Evolutionary conservation across 2,329 filamentous ascomycete genomes (phyloP), one percentile per base, ranked within the genome.

Genomic region (Periconia macrospinosa): DNA sequence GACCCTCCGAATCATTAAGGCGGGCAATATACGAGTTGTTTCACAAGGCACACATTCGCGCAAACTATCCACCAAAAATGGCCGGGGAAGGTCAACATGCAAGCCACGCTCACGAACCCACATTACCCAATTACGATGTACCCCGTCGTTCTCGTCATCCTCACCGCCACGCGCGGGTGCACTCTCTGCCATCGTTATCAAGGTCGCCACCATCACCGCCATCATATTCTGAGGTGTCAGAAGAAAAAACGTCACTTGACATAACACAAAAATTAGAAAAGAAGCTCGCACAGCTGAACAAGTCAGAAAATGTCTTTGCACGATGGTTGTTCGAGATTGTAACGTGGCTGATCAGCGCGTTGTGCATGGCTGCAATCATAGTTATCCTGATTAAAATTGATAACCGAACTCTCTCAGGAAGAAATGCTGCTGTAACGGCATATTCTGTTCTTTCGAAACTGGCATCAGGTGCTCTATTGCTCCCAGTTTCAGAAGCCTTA

Each of bases 341-440:
- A 20, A 60, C 55, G 17, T 60, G 58, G 58, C 14, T 41, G 1
- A 10, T 60, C 11, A 60, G 58, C 27, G 58, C 55, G 30, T 15
- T 45, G 18, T 60, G 53, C 48, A 60, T 60, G 58, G 62, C 49
- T 6, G 63, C 62, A 3, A 76, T 76, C 9, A 56, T 76, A 17
- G 61, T 55, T 3, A 59, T 75, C 11, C 56, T 78, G n/a, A n/a
- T n/a, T n/a, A n/a, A n/a, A n/a, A n/a, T n/a, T n/a, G n/a, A n/a
- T n/a, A n/a, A n/a, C n/a, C n/a, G n/a, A n/a, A n/a, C n/a, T n/a
- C n/a, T n/a, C n/a, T n/a, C n/a, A n/a, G n/a, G n/a, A n/a, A n/a
- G n/a, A n/a, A n/a, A n/a, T n/a, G n/a, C n/a, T n/a, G n/a, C 52
- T 8, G 50, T 66, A 1, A 64, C 58, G 0, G 54, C 58, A 15